Evolutionary conservation across 108 stramenopile genomes (phyloP), one percentile per base, ranked within the genome.

Genomic region (Chaetoceros muelleri): DNA sequence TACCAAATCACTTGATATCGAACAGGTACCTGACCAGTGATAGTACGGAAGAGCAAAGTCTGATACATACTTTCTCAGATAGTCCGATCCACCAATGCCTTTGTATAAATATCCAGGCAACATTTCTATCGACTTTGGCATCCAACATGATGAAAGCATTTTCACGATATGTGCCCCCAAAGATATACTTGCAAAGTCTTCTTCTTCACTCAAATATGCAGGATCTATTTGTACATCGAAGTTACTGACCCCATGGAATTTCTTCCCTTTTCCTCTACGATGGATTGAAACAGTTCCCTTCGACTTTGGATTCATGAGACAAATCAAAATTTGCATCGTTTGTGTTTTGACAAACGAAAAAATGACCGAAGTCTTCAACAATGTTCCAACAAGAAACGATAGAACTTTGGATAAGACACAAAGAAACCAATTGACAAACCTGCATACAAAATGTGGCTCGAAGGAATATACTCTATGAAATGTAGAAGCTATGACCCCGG

Each of bases 11-110:
- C 26, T 30, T 31, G 40, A 46, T 73, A 85, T 83, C 7, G 72
- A 65, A 66, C 87, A 85, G 49, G 81, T 81, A 46, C 84, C 80
- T 53, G 66, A 78, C 66, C 79, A 85, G 56, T 90, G 87, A 66
- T 71, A 90, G 61, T 84, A 90, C 0, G 84, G 87, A 13, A 62
- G 63, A 24, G 66, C 61, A 72, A 81, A 74, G 57, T 72, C 62
- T 65, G 34, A 56, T 22, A 49, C 80, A 67, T 72, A 77, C 67
- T 19, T 44, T 20, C 48, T 44, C 47, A 71, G 76, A 74, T 61
- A 65, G 23, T 21, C 2, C 23, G 61, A 61, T 40, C 17, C 34
- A 49, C n/a, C 49, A 53, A 60, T 51, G 23, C 28, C 48, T 31
- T 23, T 40, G 25, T 10, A 23, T 16, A n/a, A 16, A 24, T 17